Base-by-base conservation (phyloP, 1,139 yeast genomes). In the Taphrina flavorubra region DNA sequence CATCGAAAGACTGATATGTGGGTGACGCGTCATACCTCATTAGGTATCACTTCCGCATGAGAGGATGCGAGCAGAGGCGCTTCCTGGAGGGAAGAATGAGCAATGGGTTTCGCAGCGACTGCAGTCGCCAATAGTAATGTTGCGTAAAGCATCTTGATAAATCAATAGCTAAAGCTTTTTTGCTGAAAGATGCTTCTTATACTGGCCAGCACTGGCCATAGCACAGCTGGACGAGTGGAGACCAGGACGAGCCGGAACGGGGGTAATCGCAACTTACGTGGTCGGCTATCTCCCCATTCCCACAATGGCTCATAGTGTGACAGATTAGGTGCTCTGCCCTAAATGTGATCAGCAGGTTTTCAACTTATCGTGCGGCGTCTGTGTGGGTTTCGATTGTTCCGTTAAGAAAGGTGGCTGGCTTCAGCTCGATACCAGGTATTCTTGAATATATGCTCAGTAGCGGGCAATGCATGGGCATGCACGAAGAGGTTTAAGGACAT, bases 11-110 rank as follows among this genome's bases (percentile, higher is more conserved):
- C 10, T 18, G 3, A 46, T 14, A 13, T n/a, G 6, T 25, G 34
- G 7, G 18, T 34, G 51, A 53, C 57, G 58, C 55, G 61, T 56
- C 67, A 57, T 57, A 63, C 67, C 55, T 63, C 61, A 31, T 63
- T 55, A n/a, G 67, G 67, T n/a, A 63, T 63, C 36, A 39, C 56
- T 37, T 63, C 61, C 10, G 61, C 53, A 42, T 63, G 67, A n/a
- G 46, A 20, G 14, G 67, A 55, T 18, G 61, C 42, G 18, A 63
- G 36, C 37, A 63, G 39, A 25, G 67, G 67, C 56, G 61, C 67
- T 37, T 63, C 67, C 16, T 39, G 37, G 47, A 55, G 6, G 8
- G 61, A 55, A 16, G 67, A 42, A 31, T 55, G 67, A 4, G 47
- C 53, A 37, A 63, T 36, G 8, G 55, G 55, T 7, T 31, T 47